Conservation (phyloP, 495 filamentous ascomycete genomes). For the Venustampulla echinocandica region DNA sequence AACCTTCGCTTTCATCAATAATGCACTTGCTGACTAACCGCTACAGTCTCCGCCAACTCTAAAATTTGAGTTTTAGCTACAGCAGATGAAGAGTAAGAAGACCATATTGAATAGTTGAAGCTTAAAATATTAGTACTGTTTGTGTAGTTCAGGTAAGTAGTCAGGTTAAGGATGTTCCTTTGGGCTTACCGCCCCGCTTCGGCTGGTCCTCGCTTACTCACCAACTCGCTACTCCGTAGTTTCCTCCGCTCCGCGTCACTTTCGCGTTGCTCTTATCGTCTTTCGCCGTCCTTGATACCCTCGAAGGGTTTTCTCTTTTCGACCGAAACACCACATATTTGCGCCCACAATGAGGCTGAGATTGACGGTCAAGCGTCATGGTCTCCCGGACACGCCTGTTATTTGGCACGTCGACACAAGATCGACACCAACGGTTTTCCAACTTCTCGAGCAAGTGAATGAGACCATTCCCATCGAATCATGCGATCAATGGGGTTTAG, state of each 20-base stretch:
- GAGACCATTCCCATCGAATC: conserved; percentile 78
- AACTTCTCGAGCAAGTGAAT: conserved; percentile 76
- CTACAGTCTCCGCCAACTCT: too few relatives aligned
- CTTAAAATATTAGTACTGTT: too few relatives aligned
- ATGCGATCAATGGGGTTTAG: conserved; percentile 69
- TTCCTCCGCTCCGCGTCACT: background rate
- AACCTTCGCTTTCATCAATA: too few relatives aligned
- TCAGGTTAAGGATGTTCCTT: too few relatives aligned
- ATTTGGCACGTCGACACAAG: conserved; percentile 59
- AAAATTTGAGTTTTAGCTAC: too few relatives aligned
- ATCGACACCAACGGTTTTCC: conserved; percentile 59
- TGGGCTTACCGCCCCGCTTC: too few relatives aligned
- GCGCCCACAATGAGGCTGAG: conserved; percentile 63
- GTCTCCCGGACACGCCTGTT: conserved; percentile 63
- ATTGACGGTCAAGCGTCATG: conserved; percentile 71
- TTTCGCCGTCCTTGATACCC: background rate
- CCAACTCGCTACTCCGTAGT: too few relatives aligned
- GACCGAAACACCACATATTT: background rate
- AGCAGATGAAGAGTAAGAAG: too few relatives aligned
- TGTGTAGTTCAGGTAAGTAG: too few relatives aligned
- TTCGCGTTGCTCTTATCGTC: background rate
- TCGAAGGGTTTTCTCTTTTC: background rate
- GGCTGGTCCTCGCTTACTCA: too few relatives aligned
- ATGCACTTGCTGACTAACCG: too few relatives aligned
- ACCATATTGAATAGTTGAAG: too few relatives aligned